Evolutionary conservation across 2,329 filamentous ascomycete genomes (phyloP).

Genomic region (Phialemoniopsis sp.): DNA sequence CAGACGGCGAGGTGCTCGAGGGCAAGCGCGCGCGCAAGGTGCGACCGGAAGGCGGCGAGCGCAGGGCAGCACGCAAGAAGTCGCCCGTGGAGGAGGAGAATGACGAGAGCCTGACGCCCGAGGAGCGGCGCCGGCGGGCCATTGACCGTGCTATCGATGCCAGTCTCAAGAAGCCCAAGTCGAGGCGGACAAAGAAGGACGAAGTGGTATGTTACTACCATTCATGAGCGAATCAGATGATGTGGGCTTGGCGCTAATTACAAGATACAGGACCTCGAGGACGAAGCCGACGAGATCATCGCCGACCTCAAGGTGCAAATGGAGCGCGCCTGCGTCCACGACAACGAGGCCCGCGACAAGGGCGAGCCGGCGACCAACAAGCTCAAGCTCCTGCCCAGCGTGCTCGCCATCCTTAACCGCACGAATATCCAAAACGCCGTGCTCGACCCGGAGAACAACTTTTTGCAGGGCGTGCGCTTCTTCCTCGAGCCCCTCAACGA

Average conservation of each 20-base stretch:
- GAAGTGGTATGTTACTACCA: conserved; percentile 69
- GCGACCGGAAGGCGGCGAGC: conserved; percentile 14
- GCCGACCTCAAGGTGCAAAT: conserved; percentile 83
- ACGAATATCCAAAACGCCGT: conserved; percentile 82
- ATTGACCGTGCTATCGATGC: conserved; percentile 86
- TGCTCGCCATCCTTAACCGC: conserved; percentile 82
- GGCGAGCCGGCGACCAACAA: conserved; percentile 86
- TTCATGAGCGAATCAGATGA: too few relatives aligned
- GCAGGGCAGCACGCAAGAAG: conserved; percentile 25
- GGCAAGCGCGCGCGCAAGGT: conserved; percentile 39
- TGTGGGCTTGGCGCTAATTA: too few relatives aligned
- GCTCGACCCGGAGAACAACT: conserved; percentile 91
- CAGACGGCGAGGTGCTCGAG: conserved; percentile 36
- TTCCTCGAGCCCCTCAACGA: conserved; percentile 95
- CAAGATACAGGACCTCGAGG: conserved; percentile 85
- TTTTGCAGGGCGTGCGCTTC: conserved; percentile 91
- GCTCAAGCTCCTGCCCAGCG: conserved; percentile 87
- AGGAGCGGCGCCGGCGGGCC: conserved; percentile 78
- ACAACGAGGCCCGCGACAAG: conserved; percentile 76
- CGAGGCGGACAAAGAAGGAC: conserved; percentile 74
- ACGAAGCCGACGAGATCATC: conserved; percentile 85
- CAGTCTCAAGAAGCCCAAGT: conserved; percentile 76
- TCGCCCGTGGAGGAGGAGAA: conserved; percentile 53
- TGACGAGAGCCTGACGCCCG: conserved; percentile 76
- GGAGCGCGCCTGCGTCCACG: conserved; percentile 83